Base-by-base conservation (phyloP, 345 rosid genomes). In the Reutealis trisperma region DNA sequence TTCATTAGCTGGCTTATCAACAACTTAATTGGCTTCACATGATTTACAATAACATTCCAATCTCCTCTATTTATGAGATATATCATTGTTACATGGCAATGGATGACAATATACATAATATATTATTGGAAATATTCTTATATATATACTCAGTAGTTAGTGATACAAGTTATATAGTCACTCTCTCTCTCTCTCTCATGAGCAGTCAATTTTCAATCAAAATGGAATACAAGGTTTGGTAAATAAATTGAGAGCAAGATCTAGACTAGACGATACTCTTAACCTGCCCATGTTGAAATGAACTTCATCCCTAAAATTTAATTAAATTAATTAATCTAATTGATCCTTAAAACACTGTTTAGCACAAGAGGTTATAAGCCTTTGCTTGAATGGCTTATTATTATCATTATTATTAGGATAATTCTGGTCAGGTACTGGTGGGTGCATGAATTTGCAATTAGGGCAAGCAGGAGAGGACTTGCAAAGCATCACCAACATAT, bases 361-460 rank as follows among this genome's bases (percentile, higher is more conserved):
- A 91, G 81, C 91, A 90, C 65, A 91, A 73, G 65, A 91, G 89
- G 70, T 86, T 83, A 37, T 37, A 79, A 90, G 87, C 75, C 88
- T 72, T 67, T 76, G 85, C 83, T 84, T 85, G 85, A 89, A 87
- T 41, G 85, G 78, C 30, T 83, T 81, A 45, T 45, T 45, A 45
- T 8, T 34, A 34, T 34, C 5, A 37, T 37, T 4, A 37, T 37
- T 37, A 16, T 30, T 34, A 24, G 87, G 82, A 64, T 85, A 64
- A 80, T 70, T 79, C 54, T 89, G 94, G 64, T 87, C 88, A 10
- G 82, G 84, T 61, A 37, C 41, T 37, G 80, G 85, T 61, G 94
- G 89, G 84, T 94, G 96, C 87, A 92, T 78, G 88, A 92, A 94
- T 78, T 94, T 94, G 92, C 98, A 94, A 81, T 90, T 94, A 34